These are phyloP conservation scores for Candida khao-thaluensis DNA, from an alignment of 805 yeast genomes.

Conservation along the genomic window DNA sequence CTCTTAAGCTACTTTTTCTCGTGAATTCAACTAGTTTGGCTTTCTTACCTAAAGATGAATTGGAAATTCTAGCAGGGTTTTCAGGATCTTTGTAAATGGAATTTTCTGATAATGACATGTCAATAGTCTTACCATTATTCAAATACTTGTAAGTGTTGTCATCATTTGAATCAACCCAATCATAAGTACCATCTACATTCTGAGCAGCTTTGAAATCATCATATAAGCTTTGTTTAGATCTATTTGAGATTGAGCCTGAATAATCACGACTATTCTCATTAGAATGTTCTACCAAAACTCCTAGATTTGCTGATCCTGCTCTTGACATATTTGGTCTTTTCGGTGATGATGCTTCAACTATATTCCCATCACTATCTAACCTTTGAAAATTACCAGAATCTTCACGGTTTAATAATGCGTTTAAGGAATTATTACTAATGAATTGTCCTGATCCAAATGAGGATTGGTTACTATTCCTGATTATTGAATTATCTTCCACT, in stretches of 20 bases:
- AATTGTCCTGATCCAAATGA: constrained; percentile 27
- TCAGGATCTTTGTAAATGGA: constrained; percentile 18
- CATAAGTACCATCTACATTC: constrained; percentile 27
- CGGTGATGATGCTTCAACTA: constrained; percentile 24
- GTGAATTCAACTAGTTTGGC: constrained; percentile 51
- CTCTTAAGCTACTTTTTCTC: constrained; percentile 42
- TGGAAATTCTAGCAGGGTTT: constrained; percentile 16
- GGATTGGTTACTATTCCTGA: constrained; percentile 31
- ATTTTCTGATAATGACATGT: constrained; percentile 20
- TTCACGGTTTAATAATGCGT: constrained; percentile 25
- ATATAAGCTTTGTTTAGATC: constrained; percentile 17
- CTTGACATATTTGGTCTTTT: constrained; percentile 19
- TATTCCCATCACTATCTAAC: constrained; percentile 46
- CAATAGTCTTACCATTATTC: constrained; percentile 15
- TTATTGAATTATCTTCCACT: constrained; percentile 52
- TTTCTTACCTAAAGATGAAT: constrained; percentile 21
- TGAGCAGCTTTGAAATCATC: constrained; percentile 33
- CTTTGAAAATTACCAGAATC: constrained; percentile 40
- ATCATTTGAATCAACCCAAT: constrained; percentile 25
- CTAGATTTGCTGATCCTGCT: constrained; percentile 27
- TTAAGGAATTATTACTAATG: constrained; percentile 26
- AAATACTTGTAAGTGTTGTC: constrained; percentile 12
- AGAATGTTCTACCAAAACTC: constrained; percentile 29
- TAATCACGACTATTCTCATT: constrained; percentile 19
- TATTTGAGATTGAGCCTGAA: constrained; percentile 5